These are phyloP conservation scores for Flaveria trinervia DNA, from an alignment of 129 eudicot species.

Conservation along the genomic window DNA sequence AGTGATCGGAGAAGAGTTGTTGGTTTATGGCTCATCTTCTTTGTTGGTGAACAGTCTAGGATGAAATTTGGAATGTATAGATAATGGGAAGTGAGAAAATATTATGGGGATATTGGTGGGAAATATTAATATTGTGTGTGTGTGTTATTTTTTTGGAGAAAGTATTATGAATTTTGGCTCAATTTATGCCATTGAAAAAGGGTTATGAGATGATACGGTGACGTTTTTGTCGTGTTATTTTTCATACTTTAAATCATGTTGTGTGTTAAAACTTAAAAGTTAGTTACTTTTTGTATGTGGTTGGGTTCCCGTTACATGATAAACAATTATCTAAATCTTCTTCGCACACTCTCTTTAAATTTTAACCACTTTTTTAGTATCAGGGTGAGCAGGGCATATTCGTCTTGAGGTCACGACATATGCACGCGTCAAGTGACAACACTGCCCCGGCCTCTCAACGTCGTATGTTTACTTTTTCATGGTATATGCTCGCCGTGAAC, in stretches of 20 bases:
- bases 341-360: too few relatives aligned
- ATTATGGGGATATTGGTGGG: not conserved
- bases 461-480: too few relatives aligned
- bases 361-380: too few relatives aligned
- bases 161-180: slow-evolving; percentile 33
- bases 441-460: too few relatives aligned
- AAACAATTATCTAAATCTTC: too few relatives aligned
- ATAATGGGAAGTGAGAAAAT: not conserved
- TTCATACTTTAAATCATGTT: not conserved
- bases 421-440: too few relatives aligned
- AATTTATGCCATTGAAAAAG: slow-evolving; percentile 26
- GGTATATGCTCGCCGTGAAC: too few relatives aligned
- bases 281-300: too few relatives aligned
- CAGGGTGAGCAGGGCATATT: too few relatives aligned
- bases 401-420: too few relatives aligned
- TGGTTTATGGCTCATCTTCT: slow-evolving; percentile 61
- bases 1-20: slow-evolving; percentile 40
- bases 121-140: slow-evolving; percentile 1
- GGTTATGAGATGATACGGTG: slow-evolving; percentile 27
- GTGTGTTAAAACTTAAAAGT: too few relatives aligned
- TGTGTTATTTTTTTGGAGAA: slow-evolving; percentile 36
- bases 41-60: not conserved
- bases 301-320: too few relatives aligned
- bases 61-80: not conserved
- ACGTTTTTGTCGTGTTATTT: slow-evolving; percentile 22